phyloP scores from a whole-genome alignment of 225 moss, liverwort and hornwort genomes.

The Pseudisothecium myosuroides region DNA sequence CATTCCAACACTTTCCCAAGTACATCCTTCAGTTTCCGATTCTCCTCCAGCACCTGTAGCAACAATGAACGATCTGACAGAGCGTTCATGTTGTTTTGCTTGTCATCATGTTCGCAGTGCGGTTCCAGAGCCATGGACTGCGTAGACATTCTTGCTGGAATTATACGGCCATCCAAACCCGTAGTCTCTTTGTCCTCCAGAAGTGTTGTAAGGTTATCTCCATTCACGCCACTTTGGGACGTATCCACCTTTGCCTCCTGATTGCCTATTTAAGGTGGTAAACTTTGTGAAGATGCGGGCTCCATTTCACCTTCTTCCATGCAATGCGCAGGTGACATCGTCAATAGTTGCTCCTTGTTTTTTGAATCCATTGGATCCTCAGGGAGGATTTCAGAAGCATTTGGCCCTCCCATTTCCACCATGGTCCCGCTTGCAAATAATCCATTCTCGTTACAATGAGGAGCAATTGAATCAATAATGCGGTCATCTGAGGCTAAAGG shows the following conservation, averaged over 20 bases:
- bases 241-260: not conserved
- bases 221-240: not conserved
- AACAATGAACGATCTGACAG: conserved; percentile 8
- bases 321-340: not conserved
- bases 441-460: not conserved
- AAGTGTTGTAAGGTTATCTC: not conserved
- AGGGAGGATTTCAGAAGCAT: not conserved
- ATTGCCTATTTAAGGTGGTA: not conserved
- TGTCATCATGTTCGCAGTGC: not conserved
- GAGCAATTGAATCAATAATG: not conserved
- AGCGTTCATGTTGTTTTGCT: not conserved
- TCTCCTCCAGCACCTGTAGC: conserved; percentile 22
- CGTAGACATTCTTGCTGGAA: not conserved
- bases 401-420: not conserved
- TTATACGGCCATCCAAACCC: not conserved
- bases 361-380: not conserved
- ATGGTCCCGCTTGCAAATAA: not conserved
- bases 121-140: not conserved
- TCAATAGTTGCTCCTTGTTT: not conserved
- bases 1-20: conserved; percentile 12
- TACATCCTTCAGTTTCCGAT: conserved; percentile 18
- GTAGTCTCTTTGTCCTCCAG: not conserved
- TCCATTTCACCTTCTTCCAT: not conserved
- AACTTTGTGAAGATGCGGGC: not conserved
- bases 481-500: not conserved